Conservation (phyloP, 2,329 filamentous ascomycete species). For the Moelleriella libera region DNA sequence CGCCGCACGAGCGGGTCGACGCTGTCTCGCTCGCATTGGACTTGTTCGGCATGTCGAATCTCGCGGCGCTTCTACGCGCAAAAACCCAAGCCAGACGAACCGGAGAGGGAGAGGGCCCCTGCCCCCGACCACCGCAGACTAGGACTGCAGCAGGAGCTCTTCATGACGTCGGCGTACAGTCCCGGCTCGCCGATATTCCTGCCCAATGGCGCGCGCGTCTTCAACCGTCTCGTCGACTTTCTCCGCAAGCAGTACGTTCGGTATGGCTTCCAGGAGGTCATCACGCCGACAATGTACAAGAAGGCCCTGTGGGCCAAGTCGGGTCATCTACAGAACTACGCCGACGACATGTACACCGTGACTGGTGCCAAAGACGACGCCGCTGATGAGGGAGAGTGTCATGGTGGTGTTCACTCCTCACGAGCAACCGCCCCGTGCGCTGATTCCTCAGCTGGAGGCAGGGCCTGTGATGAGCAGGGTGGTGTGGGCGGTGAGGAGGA, state of each 20-base stretch:
- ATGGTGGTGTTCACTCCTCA: slow-evolving; percentile 23
- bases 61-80: slow-evolving; percentile 3
- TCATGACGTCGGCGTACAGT: slow-evolving; percentile 65
- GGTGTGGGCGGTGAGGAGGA: slow-evolving; percentile 42
- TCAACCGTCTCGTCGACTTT: slow-evolving; percentile 72
- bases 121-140: slow-evolving; percentile 45
- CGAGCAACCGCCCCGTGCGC: too few species aligned
- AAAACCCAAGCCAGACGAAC: neutral
- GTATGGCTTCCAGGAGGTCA: slow-evolving; percentile 79
- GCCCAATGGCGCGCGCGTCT: slow-evolving; percentile 67
- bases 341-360: slow-evolving; percentile 85
- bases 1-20: neutral
- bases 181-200: slow-evolving; percentile 78
- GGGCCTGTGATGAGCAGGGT: slow-evolving; percentile 21
- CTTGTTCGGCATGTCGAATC: slow-evolving; percentile 14
- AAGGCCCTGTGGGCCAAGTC: slow-evolving; percentile 75
- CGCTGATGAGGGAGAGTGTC: slow-evolving; percentile 21
- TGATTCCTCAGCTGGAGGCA: neutral
- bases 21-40: slow-evolving; percentile 13
- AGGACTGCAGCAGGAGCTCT: slow-evolving; percentile 56
- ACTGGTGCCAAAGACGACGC: slow-evolving; percentile 24
- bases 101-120: too few species aligned
- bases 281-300: slow-evolving; percentile 85
- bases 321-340: slow-evolving; percentile 80
- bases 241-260: slow-evolving; percentile 70